These are phyloP conservation scores for Macroventuria anomochaeta DNA, from an alignment of 2,329 filamentous ascomycete species.

Conservation along the genomic window DNA sequence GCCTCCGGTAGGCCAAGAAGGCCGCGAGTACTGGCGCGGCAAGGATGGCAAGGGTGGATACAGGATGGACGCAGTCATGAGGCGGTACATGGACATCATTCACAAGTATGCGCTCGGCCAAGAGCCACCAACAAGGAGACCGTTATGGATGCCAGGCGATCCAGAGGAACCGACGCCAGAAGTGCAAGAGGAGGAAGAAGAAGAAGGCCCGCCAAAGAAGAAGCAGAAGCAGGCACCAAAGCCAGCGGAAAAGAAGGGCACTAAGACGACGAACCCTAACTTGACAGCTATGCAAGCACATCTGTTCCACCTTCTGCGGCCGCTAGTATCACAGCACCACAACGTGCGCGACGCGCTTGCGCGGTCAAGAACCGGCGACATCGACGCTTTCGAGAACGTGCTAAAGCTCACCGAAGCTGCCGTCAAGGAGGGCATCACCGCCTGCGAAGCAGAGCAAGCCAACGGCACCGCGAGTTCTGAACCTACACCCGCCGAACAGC, in stretches of 20 bases:
- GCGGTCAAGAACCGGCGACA: conserved; percentile 69
- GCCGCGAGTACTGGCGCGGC: conserved; percentile 83
- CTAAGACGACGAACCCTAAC: conserved; percentile 66
- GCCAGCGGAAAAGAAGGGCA: conserved; percentile 56
- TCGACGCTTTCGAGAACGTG: conserved; percentile 78
- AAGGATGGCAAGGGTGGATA: conserved; percentile 81
- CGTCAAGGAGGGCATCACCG: conserved; percentile 74
- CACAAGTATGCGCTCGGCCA: conserved; percentile 75
- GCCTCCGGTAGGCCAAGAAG: conserved; percentile 69
- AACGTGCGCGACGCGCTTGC: conserved; percentile 87
- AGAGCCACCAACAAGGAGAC: conserved; percentile 69
- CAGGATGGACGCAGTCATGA: conserved; percentile 83
- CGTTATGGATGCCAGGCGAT: conserved; percentile 73
- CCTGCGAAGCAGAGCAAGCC: conserved; percentile 60
- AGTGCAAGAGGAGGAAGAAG: conserved; percentile 27
- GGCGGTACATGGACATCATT: conserved; percentile 90
- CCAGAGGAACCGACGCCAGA: conserved; percentile 32
- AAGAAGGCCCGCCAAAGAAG: conserved; percentile 46
- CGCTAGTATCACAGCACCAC: conserved; percentile 80
- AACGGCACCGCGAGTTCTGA: neutral
- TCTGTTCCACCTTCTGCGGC: conserved; percentile 87
- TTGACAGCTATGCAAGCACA: conserved; percentile 85
- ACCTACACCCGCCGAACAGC: neutral
- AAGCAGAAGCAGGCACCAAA: conserved; percentile 41
- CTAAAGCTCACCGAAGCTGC: conserved; percentile 76